Base-by-base conservation (phyloP, 495 filamentous ascomycete genomes). In the Aspergillus avenaceus region DNA sequence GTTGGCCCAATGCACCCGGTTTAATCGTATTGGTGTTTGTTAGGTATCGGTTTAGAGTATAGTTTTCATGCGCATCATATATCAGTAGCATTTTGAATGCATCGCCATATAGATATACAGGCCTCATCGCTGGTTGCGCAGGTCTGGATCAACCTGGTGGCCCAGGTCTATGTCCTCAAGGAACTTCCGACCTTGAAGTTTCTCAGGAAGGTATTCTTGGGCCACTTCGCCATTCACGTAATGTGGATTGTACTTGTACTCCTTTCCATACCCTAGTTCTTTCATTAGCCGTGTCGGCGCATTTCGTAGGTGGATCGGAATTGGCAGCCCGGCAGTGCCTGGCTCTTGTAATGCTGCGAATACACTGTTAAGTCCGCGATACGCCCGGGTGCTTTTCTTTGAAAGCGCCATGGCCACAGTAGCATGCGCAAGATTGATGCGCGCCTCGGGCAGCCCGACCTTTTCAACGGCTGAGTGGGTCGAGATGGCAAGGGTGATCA, bases 201-300 rank as follows among this genome's bases (percentile, higher is more conserved):
- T 74, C 46, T 86, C 84, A 0, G 93, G 93, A 13, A 98, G 65
- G 71, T 98, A 98, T 40, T 93, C 87, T 68, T 98, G 93, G 57
- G 74, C 77, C 14, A 97, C 91, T 59, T 73, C 81, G n/a, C 93
- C 93, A 53, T 90, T 83, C 55, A 75, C 67, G 61, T 88, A 98
- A 57, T 90, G 85, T 1, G 93, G 93, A 59, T 95, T 95, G 66
- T 98, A 98, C 62, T 98, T 98, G 64, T 98, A 98, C 64, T 88
- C 90, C 43, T 77, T 84, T 8, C 93, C 93, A 55, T 89, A 90
- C 1, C 89, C 91, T 41, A 97, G 67, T 60, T 97, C 92, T 56
- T 88, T 87, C 93, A 98, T 95, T 56, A 97, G 59, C 58, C 82
- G 79, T 6, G 93, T 97, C 2, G 91, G 91, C 8, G 92, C 92